Base-by-base conservation (phyloP, 306 rosid species). In the Coriaria nepalensis region DNA sequence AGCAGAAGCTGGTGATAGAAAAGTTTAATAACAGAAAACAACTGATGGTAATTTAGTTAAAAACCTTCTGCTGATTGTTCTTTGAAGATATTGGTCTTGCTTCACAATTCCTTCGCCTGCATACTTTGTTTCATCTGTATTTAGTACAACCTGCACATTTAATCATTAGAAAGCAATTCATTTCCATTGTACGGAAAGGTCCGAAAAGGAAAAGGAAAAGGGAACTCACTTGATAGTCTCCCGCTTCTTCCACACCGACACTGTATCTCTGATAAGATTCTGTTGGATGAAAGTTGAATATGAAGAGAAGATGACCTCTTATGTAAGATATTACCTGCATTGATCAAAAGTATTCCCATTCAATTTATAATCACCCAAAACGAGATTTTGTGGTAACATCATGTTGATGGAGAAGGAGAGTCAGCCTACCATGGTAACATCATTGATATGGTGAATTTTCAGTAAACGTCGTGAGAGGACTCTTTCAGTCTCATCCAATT, bases 221-320 rank as follows among this genome's bases (percentile, higher is more conserved):
- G 11, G 32, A 41, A 68, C 87, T 51, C 70, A 90, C 97, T 63
- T 75, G 82, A 73, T 90, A 90, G 43, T 84, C 97, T 63, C 97
- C 97, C 45, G 97, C 97, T 66, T 90, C 97, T 61, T 90, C 97
- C 50, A 81, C 93, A 10, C 95, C 95, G 40, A 90, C 65, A 13
- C 50, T 43, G 53, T 84, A 84, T 56, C 72, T 68, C 53, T 73
- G 76, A 35, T 79, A 77, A 43, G 87, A 78, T 54, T 84, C 73
- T 45, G 80, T 66, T 35, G 97, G 97, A 69, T 90, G 97, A 65
- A 90, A 84, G 66, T 90, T 90, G 69, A 77, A 81, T 68, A 81
- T 10, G 65, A 90, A 77, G 59, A 90, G 79, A 71, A 81, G 63
- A 66, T 93, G 95, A 49, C 97, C 97, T 73, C 95, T 76, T 55